These are phyloP conservation scores for Aspergillus sclerotialis DNA, from an alignment of 2,329 filamentous ascomycete genomes.

Conservation along the genomic window DNA sequence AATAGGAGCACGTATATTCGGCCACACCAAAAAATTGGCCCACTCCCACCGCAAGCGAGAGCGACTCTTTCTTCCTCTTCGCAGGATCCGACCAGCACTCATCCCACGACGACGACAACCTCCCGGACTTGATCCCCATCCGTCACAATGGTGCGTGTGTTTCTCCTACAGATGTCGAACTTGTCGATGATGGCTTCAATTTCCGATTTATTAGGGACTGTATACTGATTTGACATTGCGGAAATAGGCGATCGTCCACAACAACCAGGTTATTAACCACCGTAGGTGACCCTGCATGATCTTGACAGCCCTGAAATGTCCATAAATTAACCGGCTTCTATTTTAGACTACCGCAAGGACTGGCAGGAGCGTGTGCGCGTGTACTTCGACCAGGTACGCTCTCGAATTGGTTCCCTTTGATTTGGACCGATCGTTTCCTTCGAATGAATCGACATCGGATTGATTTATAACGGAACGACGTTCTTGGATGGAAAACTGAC, in stretches of 20 bases:
- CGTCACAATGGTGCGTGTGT: conserved; percentile 44
- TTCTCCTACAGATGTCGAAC: conserved; percentile 10
- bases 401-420: conserved; percentile 20
- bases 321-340: too few species aligned
- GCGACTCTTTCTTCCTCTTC: conserved; percentile 24
- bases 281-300: conserved; percentile 55
- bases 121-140: conserved; percentile 46
- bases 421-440: conserved; percentile 8
- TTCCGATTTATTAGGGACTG: too few species aligned
- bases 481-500: conserved; percentile 23
- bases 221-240: conserved; percentile 24
- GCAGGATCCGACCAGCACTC: conserved; percentile 42
- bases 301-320: too few species aligned
- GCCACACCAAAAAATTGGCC: conserved; percentile 42
- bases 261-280: conserved; percentile 96
- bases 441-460: neutral
- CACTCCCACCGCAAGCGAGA: conserved; percentile 30
- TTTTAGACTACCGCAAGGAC: conserved; percentile 95
- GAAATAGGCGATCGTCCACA: conserved; percentile 93
- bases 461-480: conserved; percentile 9
- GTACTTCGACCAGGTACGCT: conserved; percentile 98
- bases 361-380: conserved; percentile 98
- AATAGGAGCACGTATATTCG: conserved; percentile 28
- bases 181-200: conserved; percentile 5
- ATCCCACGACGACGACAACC: conserved; percentile 35